Conservation (phyloP, 179 eudicot species). For the Actinidia arguta region DNA sequence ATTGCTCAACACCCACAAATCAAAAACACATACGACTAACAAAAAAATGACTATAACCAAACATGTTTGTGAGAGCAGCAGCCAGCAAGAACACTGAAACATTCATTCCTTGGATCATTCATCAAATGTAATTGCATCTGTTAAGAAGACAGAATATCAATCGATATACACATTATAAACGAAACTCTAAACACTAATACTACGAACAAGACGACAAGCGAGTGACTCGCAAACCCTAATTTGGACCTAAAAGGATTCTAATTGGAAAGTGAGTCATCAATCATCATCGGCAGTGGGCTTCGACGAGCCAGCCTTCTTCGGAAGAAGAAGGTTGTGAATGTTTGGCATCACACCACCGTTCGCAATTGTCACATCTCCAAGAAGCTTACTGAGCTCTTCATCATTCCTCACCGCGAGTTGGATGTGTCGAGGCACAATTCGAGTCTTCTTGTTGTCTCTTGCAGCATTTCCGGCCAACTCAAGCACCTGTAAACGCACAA, state of each 20-base stretch:
- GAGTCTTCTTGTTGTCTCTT: constrained; percentile 36
- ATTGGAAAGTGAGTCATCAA: not conserved
- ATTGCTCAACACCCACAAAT: no score
- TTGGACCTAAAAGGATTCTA: not conserved
- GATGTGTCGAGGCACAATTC: constrained; percentile 33
- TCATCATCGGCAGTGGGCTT: constrained; percentile 21
- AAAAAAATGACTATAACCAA: no score
- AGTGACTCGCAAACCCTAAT: not conserved
- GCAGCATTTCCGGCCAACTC: constrained; percentile 39
- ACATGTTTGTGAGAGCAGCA: no score
- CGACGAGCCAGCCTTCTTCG: constrained; percentile 24
- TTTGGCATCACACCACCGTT: constrained; percentile 41
- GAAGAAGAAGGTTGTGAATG: constrained; percentile 28
- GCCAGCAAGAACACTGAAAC: not conserved
- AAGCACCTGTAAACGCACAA: constrained; percentile 16
- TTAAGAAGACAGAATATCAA: constrained; percentile 3
- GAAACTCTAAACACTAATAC: not conserved
- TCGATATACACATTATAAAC: not conserved
- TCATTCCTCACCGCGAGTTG: constrained; percentile 34
- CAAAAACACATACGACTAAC: no score
- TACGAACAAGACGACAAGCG: not conserved
- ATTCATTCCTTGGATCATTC: not conserved
- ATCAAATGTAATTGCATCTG: constrained; percentile 6
- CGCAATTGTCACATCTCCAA: constrained; percentile 30
- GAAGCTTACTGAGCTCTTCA: constrained; percentile 32